Conservation (phyloP, 1,284 basidiomycete species). For the Tausonia pullulans region DNA sequence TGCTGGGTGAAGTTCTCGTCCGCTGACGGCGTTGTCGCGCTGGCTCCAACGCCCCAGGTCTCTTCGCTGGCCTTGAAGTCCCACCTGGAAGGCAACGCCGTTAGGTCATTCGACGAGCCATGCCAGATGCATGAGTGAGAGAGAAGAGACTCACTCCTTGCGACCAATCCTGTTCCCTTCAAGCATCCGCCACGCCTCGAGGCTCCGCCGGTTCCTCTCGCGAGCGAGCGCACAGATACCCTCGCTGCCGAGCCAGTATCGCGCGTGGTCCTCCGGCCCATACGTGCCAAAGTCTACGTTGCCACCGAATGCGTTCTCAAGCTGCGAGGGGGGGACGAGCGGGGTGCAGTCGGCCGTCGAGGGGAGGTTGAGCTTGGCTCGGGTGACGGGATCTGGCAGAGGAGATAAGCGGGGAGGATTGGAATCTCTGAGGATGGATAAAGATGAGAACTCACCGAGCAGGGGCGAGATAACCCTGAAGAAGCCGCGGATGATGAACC, state of each 20-base stretch:
- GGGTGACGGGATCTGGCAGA: constrained; percentile 13
- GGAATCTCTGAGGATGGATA: neutral
- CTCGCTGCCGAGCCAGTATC: constrained; percentile 7
- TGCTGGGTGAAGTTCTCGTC: too few species aligned
- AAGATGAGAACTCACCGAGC: neutral
- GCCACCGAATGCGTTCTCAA: constrained; percentile 16
- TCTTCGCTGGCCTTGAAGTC: constrained; percentile 10
- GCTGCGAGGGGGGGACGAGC: constrained; percentile 5
- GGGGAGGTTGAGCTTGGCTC: constrained; percentile 14
- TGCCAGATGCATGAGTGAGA: too few species aligned
- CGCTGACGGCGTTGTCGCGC: too few species aligned
- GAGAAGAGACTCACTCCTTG: constrained; percentile 1
- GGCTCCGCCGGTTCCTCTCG: neutral
- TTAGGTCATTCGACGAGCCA: too few species aligned
- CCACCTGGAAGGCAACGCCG: neutral
- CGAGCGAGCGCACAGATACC: constrained; percentile 6
- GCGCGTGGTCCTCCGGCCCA: neutral
- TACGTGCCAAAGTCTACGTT: constrained; percentile 6
- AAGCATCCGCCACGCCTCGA: constrained; percentile 12
- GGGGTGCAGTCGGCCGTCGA: neutral
- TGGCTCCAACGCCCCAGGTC: constrained; percentile 3
- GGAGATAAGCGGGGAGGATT: neutral
- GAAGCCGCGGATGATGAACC: constrained; percentile 11
- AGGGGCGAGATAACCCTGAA: constrained; percentile 1
- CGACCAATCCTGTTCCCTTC: constrained; percentile 1